Evolutionary conservation across 2,329 filamentous ascomycete genomes (phyloP).

Genomic region (Ceratocystis smalleyi): DNA sequence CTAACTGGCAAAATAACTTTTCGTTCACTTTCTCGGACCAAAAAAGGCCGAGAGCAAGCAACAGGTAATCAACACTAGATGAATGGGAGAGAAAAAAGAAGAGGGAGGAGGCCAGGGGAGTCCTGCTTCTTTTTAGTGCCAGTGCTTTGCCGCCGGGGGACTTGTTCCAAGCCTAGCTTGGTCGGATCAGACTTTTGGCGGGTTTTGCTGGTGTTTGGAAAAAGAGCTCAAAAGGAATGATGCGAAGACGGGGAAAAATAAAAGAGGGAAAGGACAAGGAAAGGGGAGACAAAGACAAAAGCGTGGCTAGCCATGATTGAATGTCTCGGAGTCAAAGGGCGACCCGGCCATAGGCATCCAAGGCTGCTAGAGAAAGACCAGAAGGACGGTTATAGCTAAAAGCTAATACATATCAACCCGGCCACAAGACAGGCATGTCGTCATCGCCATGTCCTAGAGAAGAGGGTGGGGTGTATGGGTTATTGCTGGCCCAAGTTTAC

Average conservation of each 20-base stretch:
- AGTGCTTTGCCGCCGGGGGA: too few species aligned
- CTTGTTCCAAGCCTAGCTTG: too few species aligned
- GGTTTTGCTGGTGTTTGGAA: too few species aligned
- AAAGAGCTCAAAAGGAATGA: too few species aligned
- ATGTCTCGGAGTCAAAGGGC: not conserved
- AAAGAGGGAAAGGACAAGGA: not conserved
- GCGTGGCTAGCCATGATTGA: not conserved
- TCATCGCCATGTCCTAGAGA: not conserved
- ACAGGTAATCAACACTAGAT: too few species aligned
- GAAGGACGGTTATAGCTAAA: not conserved
- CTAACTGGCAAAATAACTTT: not conserved
- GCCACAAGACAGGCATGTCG: not conserved
- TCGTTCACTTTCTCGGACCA: not conserved
- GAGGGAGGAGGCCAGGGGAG: too few species aligned
- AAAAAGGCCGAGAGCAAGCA: not conserved
- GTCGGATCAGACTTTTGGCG: too few species aligned
- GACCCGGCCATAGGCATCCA: too few species aligned
- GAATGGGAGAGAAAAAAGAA: too few species aligned
- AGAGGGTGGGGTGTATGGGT: not conserved
- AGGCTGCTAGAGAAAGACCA: not conserved
- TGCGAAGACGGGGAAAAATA: not conserved
- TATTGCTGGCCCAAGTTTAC: not conserved
- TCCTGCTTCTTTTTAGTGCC: too few species aligned
- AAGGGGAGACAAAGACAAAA: not conserved
- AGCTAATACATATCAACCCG: not conserved